Conservation (phyloP, 176 grass and related monocot genomes). For the Oryza glaberrima region DNA sequence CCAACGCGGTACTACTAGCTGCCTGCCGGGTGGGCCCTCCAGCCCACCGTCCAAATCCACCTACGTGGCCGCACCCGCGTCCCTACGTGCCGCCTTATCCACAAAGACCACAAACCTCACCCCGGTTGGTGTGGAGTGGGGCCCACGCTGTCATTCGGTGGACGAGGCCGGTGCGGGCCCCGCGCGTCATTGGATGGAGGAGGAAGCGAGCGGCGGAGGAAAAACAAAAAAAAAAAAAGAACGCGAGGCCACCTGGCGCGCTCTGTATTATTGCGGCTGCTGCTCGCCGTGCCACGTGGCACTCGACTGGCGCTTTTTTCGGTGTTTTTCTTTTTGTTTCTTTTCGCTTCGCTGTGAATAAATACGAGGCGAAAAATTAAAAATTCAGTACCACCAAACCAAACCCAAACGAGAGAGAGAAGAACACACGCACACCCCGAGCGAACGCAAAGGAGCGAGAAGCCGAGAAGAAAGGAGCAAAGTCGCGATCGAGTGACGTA, state of each 20-base stretch:
- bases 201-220: background rate
- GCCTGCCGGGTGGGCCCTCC: background rate
- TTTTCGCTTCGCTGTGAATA: conserved; percentile 1
- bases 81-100: conserved; percentile 38
- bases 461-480: background rate
- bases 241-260: background rate
- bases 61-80: conserved; percentile 9
- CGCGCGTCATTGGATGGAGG: conserved; percentile 4
- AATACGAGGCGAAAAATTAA: background rate
- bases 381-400: background rate
- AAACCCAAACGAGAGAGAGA: background rate
- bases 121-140: background rate
- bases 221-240: too few relatives aligned
- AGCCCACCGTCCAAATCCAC: background rate
- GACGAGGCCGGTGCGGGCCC: background rate
- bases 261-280: conserved; percentile 8
- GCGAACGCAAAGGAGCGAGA: background rate
- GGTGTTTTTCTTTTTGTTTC: background rate
- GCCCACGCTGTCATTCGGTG: background rate
- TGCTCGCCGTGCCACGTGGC: background rate
- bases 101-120: background rate
- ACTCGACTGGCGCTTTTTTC: too few relatives aligned
- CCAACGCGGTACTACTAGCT: background rate
- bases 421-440: background rate
- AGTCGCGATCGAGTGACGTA: background rate